Evolutionary conservation across 2,329 filamentous ascomycete species (phyloP).

Genomic region (Drechslerella dactyloides): DNA sequence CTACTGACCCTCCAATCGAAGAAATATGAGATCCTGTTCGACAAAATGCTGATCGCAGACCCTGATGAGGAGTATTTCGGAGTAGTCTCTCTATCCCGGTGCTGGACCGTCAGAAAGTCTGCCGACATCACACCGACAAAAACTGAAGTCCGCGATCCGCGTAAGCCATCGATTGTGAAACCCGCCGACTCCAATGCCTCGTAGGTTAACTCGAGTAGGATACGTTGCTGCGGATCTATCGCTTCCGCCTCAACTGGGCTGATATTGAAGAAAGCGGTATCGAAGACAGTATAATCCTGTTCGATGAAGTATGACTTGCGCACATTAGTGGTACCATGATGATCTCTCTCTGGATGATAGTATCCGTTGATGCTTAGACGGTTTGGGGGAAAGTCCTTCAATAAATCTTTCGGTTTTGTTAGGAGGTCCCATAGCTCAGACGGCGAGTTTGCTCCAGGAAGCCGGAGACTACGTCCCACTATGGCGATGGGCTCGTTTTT

Average conservation of each 20-base stretch:
- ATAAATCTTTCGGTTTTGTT: neutral
- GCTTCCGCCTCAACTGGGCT: conserved; percentile 79
- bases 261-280: conserved; percentile 85
- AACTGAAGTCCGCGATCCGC: conserved; percentile 48
- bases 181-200: conserved; percentile 83
- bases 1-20: conserved; percentile 8
- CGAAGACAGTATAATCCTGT: conserved; percentile 79
- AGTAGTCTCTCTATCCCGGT: conserved; percentile 57
- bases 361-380: conserved; percentile 24
- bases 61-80: conserved; percentile 57
- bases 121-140: conserved; percentile 28
- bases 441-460: conserved; percentile 20
- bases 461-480: neutral
- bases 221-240: conserved; percentile 77
- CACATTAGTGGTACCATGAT: conserved; percentile 14
- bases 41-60: conserved; percentile 60
- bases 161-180: conserved; percentile 59
- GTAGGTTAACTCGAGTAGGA: conserved; percentile 77
- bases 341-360: conserved; percentile 6
- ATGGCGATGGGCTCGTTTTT: too few relatives aligned
- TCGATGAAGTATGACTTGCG: conserved; percentile 58
- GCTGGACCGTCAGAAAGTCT: conserved; percentile 24
- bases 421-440: conserved; percentile 27
- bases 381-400: conserved; percentile 13
- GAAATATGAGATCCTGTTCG: conserved; percentile 57